Conservation (phyloP, 352 stramenopile genomes). For the Phytophthora fragariae region DNA sequence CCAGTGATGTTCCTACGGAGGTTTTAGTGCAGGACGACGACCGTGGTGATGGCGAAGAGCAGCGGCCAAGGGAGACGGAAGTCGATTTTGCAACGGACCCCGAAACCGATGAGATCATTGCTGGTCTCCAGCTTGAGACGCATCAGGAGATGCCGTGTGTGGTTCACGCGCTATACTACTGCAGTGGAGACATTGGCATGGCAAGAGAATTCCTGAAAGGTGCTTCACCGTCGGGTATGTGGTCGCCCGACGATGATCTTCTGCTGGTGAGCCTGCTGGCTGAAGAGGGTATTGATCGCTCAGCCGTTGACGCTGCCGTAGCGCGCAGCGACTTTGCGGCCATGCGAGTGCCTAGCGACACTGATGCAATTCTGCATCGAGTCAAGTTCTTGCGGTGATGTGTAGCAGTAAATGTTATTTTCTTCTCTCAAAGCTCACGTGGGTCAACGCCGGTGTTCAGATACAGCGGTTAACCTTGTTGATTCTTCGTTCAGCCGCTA, state of each 20-base stretch:
- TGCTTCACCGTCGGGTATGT: conserved; percentile 43
- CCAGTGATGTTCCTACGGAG: not conserved
- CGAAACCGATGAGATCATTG: conserved; percentile 40
- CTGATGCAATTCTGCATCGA: conserved; percentile 56
- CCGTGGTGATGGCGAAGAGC: not conserved
- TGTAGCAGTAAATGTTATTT: not conserved
- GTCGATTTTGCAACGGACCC: conserved; percentile 33
- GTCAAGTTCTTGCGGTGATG: conserved; percentile 73
- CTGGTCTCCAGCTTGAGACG: conserved; percentile 48
- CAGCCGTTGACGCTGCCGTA: conserved; percentile 37
- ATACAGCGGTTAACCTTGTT: not conserved
- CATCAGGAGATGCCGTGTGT: conserved; percentile 35
- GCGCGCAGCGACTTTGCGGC: conserved; percentile 41
- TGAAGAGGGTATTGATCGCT: conserved; percentile 26
- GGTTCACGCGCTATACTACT: conserved; percentile 57
- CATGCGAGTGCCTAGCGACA: conserved; percentile 48
- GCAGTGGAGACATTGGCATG: conserved; percentile 37
- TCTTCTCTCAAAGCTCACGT: not conserved
- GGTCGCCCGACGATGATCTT: conserved; percentile 60
- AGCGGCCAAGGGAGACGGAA: not conserved
- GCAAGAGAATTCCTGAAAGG: conserved; percentile 46
- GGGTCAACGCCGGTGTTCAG: not conserved
- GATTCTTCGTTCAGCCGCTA: not conserved
- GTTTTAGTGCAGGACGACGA: not conserved
- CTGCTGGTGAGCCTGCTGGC: conserved; percentile 42